Evolutionary conservation across 257 asterid species (phyloP).

Genomic region (Coffea canephora): DNA sequence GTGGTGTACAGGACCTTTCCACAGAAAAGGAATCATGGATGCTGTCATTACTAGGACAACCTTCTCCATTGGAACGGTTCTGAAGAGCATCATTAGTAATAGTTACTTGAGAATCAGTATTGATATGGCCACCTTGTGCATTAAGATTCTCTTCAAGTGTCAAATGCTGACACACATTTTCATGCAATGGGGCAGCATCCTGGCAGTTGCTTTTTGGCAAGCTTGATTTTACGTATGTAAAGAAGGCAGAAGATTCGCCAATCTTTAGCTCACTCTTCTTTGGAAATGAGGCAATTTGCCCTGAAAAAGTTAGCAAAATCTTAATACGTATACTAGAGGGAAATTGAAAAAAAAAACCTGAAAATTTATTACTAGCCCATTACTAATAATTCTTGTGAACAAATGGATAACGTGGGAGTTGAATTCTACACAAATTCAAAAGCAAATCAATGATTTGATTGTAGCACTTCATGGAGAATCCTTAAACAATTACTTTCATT

Average conservation of each 20-base stretch:
- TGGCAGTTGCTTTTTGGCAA: constrained; percentile 42
- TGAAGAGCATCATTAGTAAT: constrained; percentile 29
- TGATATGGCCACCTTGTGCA: constrained; percentile 28
- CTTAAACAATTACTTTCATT: neutral
- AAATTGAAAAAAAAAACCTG: neutral
- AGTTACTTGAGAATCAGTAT: constrained; percentile 29
- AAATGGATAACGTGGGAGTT: neutral
- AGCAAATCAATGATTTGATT: neutral
- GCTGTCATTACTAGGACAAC: constrained; percentile 46
- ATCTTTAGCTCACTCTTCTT: constrained; percentile 73
- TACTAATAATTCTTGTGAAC: neutral
- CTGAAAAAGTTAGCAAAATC: constrained; percentile 31
- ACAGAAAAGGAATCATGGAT: constrained; percentile 41
- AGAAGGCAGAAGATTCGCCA: constrained; percentile 93
- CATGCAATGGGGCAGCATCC: constrained; percentile 29
- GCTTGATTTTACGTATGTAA: constrained; percentile 79
- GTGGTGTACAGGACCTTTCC: constrained; percentile 54
- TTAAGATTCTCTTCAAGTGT: constrained; percentile 29
- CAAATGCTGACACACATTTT: constrained; percentile 30
- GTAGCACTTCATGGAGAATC: neutral
- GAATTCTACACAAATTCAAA: neutral
- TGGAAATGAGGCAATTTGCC: constrained; percentile 48
- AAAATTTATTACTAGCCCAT: neutral
- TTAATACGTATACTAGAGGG: neutral
- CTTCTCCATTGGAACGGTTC: constrained; percentile 40